Evolutionary conservation across 352 stramenopile species (phyloP).

Genomic region (Pythium chondricola): DNA sequence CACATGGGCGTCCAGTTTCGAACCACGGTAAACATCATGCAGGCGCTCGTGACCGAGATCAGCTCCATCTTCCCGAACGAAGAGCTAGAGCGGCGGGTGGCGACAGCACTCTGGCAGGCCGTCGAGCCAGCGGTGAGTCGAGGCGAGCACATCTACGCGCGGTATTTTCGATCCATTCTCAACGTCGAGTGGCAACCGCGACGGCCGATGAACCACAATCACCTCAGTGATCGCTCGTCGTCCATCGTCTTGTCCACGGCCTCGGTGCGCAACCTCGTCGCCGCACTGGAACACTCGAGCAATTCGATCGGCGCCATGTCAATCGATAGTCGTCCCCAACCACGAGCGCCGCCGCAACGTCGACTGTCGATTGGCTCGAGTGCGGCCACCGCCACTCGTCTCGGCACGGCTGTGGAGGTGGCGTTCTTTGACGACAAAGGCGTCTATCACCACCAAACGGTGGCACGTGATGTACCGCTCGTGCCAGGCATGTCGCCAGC

Average conservation of each 20-base stretch:
- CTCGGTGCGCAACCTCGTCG: slow-evolving; percentile 17
- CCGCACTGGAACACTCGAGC: slow-evolving; percentile 17
- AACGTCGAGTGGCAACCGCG: slow-evolving; percentile 30
- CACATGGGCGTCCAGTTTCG: slow-evolving; percentile 63
- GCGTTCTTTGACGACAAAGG: slow-evolving; percentile 23
- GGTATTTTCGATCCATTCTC: slow-evolving; percentile 63
- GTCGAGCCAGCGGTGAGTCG: slow-evolving; percentile 46
- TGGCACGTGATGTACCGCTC: slow-evolving; percentile 4
- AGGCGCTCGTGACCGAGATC: slow-evolving; percentile 57
- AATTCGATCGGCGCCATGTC: slow-evolving; percentile 4
- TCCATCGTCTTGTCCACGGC: slow-evolving; percentile 9
- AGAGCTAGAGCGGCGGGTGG: slow-evolving; percentile 46
- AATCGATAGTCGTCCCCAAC: neutral
- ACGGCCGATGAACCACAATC: neutral
- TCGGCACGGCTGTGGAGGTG: slow-evolving; percentile 2
- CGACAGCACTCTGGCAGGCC: slow-evolving; percentile 45
- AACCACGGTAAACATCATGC: slow-evolving; percentile 48
- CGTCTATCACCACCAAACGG: slow-evolving; percentile 15
- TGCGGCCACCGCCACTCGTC: no score
- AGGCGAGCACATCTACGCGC: slow-evolving; percentile 65
- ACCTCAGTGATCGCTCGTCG: slow-evolving; percentile 6
- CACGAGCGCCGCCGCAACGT: neutral
- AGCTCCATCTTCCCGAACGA: slow-evolving; percentile 72
- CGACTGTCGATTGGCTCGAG: no score
- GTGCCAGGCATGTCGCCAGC: neutral